Base-by-base conservation (phyloP, 2,329 filamentous ascomycete species). In the Lasiodiplodia hormozganensis region DNA sequence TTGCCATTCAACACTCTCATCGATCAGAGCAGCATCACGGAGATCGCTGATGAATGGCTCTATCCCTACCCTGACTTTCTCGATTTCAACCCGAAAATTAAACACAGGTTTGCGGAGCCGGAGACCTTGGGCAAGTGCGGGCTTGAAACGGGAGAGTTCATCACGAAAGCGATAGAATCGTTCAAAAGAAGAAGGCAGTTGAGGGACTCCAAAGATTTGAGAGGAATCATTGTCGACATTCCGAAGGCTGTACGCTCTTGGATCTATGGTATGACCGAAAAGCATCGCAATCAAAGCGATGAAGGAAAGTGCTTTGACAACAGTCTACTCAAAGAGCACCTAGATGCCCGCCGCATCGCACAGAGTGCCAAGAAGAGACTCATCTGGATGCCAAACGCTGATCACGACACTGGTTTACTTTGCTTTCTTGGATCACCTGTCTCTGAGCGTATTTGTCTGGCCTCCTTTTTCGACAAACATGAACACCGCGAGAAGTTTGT, bases 381-480 rank as follows among this genome's bases (percentile, higher is more conserved):
- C 0, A 65, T 68, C 11, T 56, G 67, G 67, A 16, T 68, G 10
- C 51, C 57, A 3, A 25, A 25, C 18, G 6, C 21, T 5, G 36
- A 68, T 14, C 8, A 25, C 8, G 14, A 49, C 4, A 68, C 58
- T n/a, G 69, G 68, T 23, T 34, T 68, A 6, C 56, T 71, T 51
- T 73, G 71, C 62, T 71, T 58, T 40, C 36, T 71, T 10, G 62
- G 52, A 53, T 70, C 69, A 4, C 69, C 72, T 1, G 67, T 70
- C 12, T n/a, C 38, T 14, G 70, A 72, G 38, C 56, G 62, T 62
- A 25, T 38, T 3, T n/a, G 43, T n/a, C 62, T 76, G 1, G 67
- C 58, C 0, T 49, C 65, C 0, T 77, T 76, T 57, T 72, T 70
- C 25, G 69, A 76, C 12, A 70, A 73, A 0, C 74, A 77, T 54